Percentiles rank a stretch among this genome's conserved stretches.
phyloP scores from a whole-genome alignment of 2,329 filamentous ascomycete genomes.

The Fusarium dimerum region DNA sequence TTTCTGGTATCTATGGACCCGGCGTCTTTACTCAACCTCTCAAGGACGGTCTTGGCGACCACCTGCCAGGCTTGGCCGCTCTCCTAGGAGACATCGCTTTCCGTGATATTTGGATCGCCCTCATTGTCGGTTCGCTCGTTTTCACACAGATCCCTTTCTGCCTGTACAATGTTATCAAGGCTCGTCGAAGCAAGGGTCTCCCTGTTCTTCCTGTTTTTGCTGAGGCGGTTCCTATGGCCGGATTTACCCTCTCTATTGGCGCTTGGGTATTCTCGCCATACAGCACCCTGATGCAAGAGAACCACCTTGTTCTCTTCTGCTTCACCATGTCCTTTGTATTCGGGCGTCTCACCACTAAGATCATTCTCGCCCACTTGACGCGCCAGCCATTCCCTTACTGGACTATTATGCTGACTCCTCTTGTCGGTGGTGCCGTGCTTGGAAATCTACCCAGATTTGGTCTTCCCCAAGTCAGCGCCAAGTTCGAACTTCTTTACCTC shows the following conservation, averaged over 20 bases:
- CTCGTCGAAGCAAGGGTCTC: slow-evolving; percentile 70
- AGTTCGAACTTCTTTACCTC: slow-evolving; percentile 77
- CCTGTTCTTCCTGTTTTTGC: slow-evolving; percentile 82
- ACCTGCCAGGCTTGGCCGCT: slow-evolving; percentile 52
- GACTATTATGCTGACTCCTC: slow-evolving; percentile 86
- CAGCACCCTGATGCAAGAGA: slow-evolving; percentile 77
- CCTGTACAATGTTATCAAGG: slow-evolving; percentile 79
- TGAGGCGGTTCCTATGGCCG: slow-evolving; percentile 89
- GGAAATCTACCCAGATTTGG: slow-evolving; percentile 81
- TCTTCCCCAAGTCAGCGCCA: slow-evolving; percentile 64
- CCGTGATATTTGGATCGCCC: slow-evolving; percentile 82
- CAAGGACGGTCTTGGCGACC: slow-evolving; percentile 63
- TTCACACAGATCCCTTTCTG: slow-evolving; percentile 84
- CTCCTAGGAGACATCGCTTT: slow-evolving; percentile 73
- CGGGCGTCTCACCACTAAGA: slow-evolving; percentile 97
- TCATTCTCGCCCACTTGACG: slow-evolving; percentile 93
- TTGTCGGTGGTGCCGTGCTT: slow-evolving; percentile 81
- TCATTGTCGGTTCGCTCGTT: slow-evolving; percentile 67
- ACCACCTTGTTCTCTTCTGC: slow-evolving; percentile 90
- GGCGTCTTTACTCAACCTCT: slow-evolving; percentile 82
- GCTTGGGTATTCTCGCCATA: slow-evolving; percentile 90
- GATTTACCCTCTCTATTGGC: slow-evolving; percentile 74
- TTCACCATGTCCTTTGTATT: slow-evolving; percentile 96
- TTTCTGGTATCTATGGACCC: slow-evolving; percentile 86
- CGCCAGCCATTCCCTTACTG: slow-evolving; percentile 94